These are phyloP conservation scores for Tetracladium maxilliforme DNA, from an alignment of 2,329 filamentous ascomycete species.

Conservation along the genomic window DNA sequence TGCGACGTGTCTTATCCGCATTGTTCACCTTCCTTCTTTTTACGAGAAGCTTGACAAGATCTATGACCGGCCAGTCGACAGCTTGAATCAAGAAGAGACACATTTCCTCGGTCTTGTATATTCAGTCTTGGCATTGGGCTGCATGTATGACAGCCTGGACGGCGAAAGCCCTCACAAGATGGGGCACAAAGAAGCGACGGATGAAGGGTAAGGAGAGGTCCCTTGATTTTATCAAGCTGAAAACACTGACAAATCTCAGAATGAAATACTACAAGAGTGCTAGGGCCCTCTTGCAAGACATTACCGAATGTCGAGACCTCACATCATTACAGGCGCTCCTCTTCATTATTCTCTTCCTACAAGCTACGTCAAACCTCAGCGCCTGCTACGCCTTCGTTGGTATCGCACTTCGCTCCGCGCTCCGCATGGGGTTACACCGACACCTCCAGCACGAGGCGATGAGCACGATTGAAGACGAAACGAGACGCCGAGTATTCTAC, in stretches of 20 bases:
- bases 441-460: slow-evolving; percentile 49
- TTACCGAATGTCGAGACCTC: slow-evolving; percentile 59
- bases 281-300: slow-evolving; percentile 47
- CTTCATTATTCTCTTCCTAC: slow-evolving; percentile 70
- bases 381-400: slow-evolving; percentile 72
- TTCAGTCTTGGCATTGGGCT: slow-evolving; percentile 56
- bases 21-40: slow-evolving; percentile 73
- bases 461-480: slow-evolving; percentile 47
- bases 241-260: slow-evolving; percentile 22
- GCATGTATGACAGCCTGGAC: slow-evolving; percentile 46
- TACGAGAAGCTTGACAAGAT: slow-evolving; percentile 63
- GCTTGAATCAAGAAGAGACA: slow-evolving; percentile 48
- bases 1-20: slow-evolving; percentile 45
- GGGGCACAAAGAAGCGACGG: slow-evolving; percentile 35
- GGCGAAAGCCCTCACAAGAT: slow-evolving; percentile 28
- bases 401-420: slow-evolving; percentile 59
- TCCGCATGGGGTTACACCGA: slow-evolving; percentile 66
- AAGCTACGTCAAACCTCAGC: slow-evolving; percentile 64
- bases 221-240: background rate
- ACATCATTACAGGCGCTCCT: slow-evolving; percentile 60
- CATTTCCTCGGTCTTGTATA: slow-evolving; percentile 59
- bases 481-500: slow-evolving; percentile 50
- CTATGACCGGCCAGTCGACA: slow-evolving; percentile 54
- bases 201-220: slow-evolving; percentile 35
- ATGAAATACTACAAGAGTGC: slow-evolving; percentile 62